Base-by-base conservation (phyloP, 2,329 filamentous ascomycete genomes). In the Botrytis squamosa region DNA sequence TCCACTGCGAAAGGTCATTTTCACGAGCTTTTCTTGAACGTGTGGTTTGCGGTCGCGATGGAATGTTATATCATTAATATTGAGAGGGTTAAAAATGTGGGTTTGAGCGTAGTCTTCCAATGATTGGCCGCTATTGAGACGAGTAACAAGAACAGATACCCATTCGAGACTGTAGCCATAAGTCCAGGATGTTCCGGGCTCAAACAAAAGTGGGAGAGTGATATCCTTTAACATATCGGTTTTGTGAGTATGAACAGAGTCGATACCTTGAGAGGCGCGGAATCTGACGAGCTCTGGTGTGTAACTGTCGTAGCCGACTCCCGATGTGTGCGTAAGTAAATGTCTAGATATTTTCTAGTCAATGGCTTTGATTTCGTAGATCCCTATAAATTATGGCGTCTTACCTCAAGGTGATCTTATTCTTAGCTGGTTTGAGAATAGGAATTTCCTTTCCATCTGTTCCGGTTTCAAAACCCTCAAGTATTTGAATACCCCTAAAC, bases 161-260 rank as follows among this genome's bases (percentile, higher is more conserved):
- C 87, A 89, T 77, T 89, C 87, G 9, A 88, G 81, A 22, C 79
- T 80, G 9, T 82, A 82, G 0, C 87, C 86, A 22, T 92, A 91
- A 73, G 88, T 84, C 87, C 88, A 92, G 4, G 82, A 83, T 38
- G 86, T 85, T 0, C 90, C 89, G 0, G 90, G 90, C 77, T 92
- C 89, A 75, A 90, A 89, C 0, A 91, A 79, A 25, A 92, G 80
- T 2, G 90, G 90, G 9, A 69, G 18, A 22, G 33, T 67, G 33
- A 40, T 52, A 18, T 8, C 1, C 12, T 67, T 20, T 18, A 67
- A 14, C 46, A 40, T 52, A 12, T 55, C 33, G 22, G 46, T 40
- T 7, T 1, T 16, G 22, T 40, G 33, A 25, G 46, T 55, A 29
- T 22, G 33, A 3, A 18, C 25, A 9, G 65, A 55, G 33, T 40